Conservation (phyloP, 768 basidiomycete species). For the Terana coerulea region DNA sequence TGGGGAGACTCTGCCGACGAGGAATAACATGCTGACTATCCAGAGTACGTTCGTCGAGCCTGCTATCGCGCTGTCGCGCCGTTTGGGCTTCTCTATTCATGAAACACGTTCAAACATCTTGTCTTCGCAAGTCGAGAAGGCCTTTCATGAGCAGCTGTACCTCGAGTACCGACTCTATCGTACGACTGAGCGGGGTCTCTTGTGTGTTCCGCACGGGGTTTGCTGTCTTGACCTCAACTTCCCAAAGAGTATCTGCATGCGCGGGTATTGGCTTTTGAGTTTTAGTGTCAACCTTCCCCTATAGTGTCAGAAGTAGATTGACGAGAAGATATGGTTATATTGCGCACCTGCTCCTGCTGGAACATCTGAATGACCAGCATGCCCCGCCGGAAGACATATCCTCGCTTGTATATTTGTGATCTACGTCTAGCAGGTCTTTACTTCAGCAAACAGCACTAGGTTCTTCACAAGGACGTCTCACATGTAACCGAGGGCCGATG, state of each 20-base stretch:
- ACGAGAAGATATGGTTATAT: neutral
- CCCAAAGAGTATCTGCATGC: slow-evolving; percentile 80
- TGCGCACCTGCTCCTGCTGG: slow-evolving; percentile 73
- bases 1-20: slow-evolving; percentile 46
- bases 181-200: slow-evolving; percentile 65
- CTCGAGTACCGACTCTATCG: slow-evolving; percentile 73
- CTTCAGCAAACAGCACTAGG: no score
- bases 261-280: slow-evolving; percentile 74
- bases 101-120: slow-evolving; percentile 59
- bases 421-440: slow-evolving; percentile 40
- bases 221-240: slow-evolving; percentile 85
- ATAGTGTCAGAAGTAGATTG: neutral
- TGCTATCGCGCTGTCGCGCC: neutral
- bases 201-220: slow-evolving; percentile 74
- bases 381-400: slow-evolving; percentile 73
- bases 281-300: slow-evolving; percentile 61
- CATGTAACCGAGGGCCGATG: slow-evolving; percentile 75
- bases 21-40: slow-evolving; percentile 9
- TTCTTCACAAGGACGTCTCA: slow-evolving; percentile 40
- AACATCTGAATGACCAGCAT: slow-evolving; percentile 75
- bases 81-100: no score
- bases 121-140: slow-evolving; percentile 69
- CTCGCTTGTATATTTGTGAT: slow-evolving; percentile 78
- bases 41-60: neutral
- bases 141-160: slow-evolving; percentile 85